Evolutionary conservation across 306 rosid species (phyloP).

Genomic region (Corylus americana): DNA sequence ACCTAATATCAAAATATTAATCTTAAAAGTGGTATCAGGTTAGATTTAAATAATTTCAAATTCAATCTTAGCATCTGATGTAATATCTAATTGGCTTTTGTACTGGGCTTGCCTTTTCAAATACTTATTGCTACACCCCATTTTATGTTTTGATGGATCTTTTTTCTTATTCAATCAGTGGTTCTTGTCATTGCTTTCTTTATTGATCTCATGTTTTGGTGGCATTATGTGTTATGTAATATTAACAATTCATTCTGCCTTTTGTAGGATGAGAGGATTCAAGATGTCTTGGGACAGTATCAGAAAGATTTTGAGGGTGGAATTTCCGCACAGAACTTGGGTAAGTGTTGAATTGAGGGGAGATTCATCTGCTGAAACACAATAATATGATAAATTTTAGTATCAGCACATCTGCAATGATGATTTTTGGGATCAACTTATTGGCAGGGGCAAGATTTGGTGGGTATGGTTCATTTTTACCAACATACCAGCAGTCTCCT

Average conservation of each 20-base stretch:
- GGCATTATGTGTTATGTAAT: neutral
- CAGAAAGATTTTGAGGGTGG: slow-evolving; percentile 98
- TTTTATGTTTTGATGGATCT: neutral
- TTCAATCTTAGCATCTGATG: neutral
- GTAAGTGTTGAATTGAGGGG: slow-evolving; percentile 51
- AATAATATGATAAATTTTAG: neutral
- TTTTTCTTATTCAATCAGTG: neutral
- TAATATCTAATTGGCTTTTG: neutral
- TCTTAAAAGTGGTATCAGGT: neutral
- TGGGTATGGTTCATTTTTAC: slow-evolving; percentile 95
- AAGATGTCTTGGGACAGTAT: slow-evolving; percentile 87
- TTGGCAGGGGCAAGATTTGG: slow-evolving; percentile 80
- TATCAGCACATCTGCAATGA: slow-evolving; percentile 24
- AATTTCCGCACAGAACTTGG: slow-evolving; percentile 82
- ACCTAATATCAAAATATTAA: neutral
- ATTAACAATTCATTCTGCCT: slow-evolving; percentile 5
- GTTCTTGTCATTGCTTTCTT: slow-evolving; percentile 1
- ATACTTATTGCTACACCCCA: neutral
- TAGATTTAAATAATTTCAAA: neutral
- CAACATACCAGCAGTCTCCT: slow-evolving; percentile 72
- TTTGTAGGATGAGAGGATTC: slow-evolving; percentile 81
- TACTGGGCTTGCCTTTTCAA: neutral
- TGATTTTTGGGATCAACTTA: slow-evolving; percentile 20
- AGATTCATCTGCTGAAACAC: slow-evolving; percentile 11
- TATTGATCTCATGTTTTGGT: slow-evolving; percentile 3